A percentile compares a stretch with the other conserved stretches of the same genome.
Conservation (phyloP, 768 basidiomycete genomes). For the Myochromella boudieri region DNA sequence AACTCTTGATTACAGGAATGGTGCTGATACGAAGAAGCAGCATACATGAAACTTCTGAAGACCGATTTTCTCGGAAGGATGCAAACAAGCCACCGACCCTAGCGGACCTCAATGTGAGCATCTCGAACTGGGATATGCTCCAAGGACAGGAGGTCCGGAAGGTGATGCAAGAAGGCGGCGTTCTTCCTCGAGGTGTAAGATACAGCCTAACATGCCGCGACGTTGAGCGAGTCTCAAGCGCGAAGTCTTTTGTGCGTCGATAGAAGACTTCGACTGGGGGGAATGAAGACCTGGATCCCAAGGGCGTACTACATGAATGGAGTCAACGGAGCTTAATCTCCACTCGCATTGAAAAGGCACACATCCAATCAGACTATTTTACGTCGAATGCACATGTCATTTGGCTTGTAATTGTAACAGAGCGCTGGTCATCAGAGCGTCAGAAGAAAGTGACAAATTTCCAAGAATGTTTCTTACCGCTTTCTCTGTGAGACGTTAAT, state of each 20-base stretch:
- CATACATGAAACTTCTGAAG: conserved; percentile 60
- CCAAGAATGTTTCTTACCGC: not conserved
- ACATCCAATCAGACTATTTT: not conserved
- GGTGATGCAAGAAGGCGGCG: conserved; percentile 46
- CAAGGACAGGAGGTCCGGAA: conserved; percentile 35
- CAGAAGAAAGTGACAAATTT: not conserved
- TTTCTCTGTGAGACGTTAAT: conserved; percentile 35
- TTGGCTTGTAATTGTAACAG: no score
- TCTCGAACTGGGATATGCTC: conserved; percentile 64
- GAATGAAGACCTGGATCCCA: no score
- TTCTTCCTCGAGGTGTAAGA: conserved; percentile 56
- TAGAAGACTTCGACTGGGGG: no score
- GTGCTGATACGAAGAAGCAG: conserved; percentile 25
- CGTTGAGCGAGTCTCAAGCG: conserved; percentile 60
- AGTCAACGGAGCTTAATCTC: not conserved
- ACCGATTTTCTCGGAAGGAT: conserved; percentile 36
- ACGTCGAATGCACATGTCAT: not conserved
- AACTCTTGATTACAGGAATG: not conserved
- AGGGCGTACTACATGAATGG: no score
- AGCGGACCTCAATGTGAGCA: conserved; percentile 27
- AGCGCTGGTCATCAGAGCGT: not conserved
- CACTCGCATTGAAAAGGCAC: conserved; percentile 1
- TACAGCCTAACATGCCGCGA: conserved; percentile 88
- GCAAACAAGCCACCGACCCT: conserved; percentile 23
- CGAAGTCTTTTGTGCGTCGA: conserved; percentile 25